Conservation (phyloP, 2,329 filamentous ascomycete genomes). For the Exophiala sp. region DNA sequence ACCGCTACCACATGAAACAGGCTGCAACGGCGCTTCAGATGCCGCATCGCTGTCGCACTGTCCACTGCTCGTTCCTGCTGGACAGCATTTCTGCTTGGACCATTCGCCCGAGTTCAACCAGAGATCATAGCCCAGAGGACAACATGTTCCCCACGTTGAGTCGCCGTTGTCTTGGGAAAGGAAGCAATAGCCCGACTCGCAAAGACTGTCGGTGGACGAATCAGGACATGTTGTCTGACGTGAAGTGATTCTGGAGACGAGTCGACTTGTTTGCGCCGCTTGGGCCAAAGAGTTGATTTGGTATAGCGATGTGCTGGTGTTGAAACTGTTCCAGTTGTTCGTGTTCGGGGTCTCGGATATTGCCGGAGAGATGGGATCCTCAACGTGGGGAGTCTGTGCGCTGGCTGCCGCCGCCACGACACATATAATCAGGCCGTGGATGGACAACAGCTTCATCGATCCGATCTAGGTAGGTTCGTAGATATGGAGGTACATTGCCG, state of each 20-base stretch:
- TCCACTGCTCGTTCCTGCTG: constrained; percentile 1
- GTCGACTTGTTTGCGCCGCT: neutral
- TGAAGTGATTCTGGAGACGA: neutral
- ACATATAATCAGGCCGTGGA: constrained; percentile 1
- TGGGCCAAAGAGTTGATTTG: neutral
- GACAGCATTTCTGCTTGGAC: constrained; percentile 20
- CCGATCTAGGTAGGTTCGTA: too few relatives aligned
- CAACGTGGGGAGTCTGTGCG: neutral
- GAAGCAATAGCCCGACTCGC: constrained; percentile 18
- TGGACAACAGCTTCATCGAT: neutral
- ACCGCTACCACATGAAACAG: constrained; percentile 15
- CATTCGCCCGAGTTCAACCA: constrained; percentile 13
- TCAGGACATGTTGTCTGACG: constrained; percentile 18
- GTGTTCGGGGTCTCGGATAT: constrained; percentile 11
- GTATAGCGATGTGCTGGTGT: neutral
- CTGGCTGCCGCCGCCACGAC: neutral
- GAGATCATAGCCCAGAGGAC: constrained; percentile 16
- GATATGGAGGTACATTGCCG: too few relatives aligned
- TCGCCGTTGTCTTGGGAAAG: constrained; percentile 10
- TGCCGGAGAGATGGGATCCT: constrained; percentile 5
- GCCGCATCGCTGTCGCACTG: constrained; percentile 8
- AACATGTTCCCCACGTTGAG: constrained; percentile 20
- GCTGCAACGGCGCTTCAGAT: constrained; percentile 14
- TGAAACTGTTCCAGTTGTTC: constrained; percentile 1
- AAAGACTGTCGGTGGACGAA: constrained; percentile 14